Evolutionary conservation across 75 land plant species (phyloP), one percentile per base, ranked within the genome.

Genomic region (Isoetes taiwanensis): DNA sequence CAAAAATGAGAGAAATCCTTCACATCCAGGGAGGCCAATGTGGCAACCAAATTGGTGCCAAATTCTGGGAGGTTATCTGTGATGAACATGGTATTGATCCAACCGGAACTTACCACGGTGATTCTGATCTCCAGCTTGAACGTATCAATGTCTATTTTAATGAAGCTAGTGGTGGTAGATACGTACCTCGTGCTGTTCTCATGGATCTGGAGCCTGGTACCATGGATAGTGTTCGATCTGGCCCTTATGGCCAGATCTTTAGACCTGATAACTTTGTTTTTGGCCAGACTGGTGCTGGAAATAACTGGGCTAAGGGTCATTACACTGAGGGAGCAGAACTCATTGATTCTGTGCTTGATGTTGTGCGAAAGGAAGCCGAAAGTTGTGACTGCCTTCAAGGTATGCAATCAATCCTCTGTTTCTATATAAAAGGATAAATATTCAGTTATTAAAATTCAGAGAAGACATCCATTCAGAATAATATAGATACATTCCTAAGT

Each of bases 1-100:
- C 50, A 23, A 46, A 46, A n/a, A 46, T 46, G 50, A 46, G 50
- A 46, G 50, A 46, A n/a, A 46, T 46, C n/a, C 50, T 46, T n/a
- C 50, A 46, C 50, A 46, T 46, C 16, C 50, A 46, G 25, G 50
- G 50, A 19, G 50, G 50, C 50, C 50, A 46, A 19, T 46, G 50
- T 23, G 50, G 50, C 16, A 46, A 46, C 50, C 50, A 46, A 23
- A 46, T 46, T 16, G 50, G 50, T 6, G 50, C 50, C 5, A 46
- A 46, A 23, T 46, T 46, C 50, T 46, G 50, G 50, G 50, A 46
- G 19, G 50, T 46, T 6, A 23, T 46, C 12, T 46, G 50, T 46
- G 50, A 46, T 16, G 50, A 46, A 23, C 50, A 46, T 23, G 50
- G 50, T 16, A 46, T 46, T 16, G 50, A 46, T 46, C 50, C 50